phyloP scores from a whole-genome alignment of 352 stramenopile species.

The Phytophthora pistaciae region DNA sequence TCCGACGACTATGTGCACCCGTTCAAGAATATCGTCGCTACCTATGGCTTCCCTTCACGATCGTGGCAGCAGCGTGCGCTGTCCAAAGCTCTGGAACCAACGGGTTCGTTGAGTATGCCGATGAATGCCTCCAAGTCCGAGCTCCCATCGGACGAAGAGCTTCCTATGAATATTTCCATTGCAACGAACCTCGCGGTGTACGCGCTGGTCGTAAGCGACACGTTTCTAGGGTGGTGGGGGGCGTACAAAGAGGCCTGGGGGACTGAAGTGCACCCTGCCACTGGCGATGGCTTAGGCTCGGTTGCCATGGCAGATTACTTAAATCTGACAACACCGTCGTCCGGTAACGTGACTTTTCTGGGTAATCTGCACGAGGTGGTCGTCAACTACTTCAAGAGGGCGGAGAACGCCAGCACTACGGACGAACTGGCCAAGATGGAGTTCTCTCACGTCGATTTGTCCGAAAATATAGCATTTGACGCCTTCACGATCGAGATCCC shows the following conservation, averaged over 20 bases:
- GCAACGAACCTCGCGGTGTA: slow-evolving; percentile 6
- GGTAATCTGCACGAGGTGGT: not conserved
- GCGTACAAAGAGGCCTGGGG: slow-evolving; percentile 1
- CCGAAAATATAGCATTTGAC: slow-evolving; percentile 4
- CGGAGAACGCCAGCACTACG: slow-evolving; percentile 1
- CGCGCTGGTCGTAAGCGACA: not conserved
- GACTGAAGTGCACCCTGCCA: not conserved
- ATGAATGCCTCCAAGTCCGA: not conserved
- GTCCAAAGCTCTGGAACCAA: not conserved
- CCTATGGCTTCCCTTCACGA: slow-evolving; percentile 6
- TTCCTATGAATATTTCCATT: not conserved
- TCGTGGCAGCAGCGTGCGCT: slow-evolving; percentile 1
- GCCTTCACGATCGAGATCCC: slow-evolving; percentile 18
- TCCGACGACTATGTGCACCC: not conserved
- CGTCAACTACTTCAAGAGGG: not conserved
- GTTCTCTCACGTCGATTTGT: slow-evolving; percentile 20
- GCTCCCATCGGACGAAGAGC: not conserved
- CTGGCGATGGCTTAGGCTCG: not conserved
- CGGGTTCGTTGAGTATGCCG: not conserved
- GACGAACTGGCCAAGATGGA: slow-evolving; percentile 12
- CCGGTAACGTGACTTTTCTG: not conserved
- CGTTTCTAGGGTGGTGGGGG: slow-evolving; percentile 11
- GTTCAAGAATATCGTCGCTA: slow-evolving; percentile 6
- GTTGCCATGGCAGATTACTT: slow-evolving; percentile 6
- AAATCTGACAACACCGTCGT: slow-evolving; percentile 5